Conservation (phyloP, 306 rosid species). For the Betula pendula region DNA sequence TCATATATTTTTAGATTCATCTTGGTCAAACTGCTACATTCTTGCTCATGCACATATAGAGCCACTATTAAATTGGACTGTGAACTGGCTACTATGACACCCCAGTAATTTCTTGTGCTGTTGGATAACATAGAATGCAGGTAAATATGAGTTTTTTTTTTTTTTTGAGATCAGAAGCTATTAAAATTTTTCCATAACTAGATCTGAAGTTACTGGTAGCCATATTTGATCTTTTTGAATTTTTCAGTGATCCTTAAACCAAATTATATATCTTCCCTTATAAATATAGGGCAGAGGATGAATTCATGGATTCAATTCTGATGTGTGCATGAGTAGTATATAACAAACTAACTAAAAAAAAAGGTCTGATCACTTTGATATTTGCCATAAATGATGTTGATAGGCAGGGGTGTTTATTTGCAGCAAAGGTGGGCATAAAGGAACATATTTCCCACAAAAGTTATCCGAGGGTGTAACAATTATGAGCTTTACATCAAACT, state of each 20-base stretch:
- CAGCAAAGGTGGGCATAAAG: not conserved
- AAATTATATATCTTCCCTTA: not conserved
- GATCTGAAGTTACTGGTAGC: not conserved
- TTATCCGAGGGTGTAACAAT: not conserved
- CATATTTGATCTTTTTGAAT: not conserved
- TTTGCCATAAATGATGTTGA: not conserved
- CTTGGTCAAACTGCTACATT: constrained; percentile 1
- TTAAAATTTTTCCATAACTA: not conserved
- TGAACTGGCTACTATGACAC: not conserved
- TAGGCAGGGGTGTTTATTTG: not conserved
- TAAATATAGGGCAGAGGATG: not conserved
- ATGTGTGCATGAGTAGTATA: no score
- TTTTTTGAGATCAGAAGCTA: not conserved
- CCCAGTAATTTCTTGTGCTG: not conserved
- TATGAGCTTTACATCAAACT: not conserved
- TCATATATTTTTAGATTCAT: constrained; percentile 7
- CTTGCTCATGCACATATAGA: not conserved
- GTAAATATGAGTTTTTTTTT: not conserved
- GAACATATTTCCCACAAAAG: not conserved
- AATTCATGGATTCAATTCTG: not conserved
- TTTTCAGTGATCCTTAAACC: not conserved
- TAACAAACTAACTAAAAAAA: not conserved
- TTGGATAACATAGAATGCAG: not conserved
- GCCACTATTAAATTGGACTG: not conserved
- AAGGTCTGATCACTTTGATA: not conserved